Evolutionary conservation across 768 basidiomycete genomes (phyloP).

Genomic region (Lentinula raphanica): DNA sequence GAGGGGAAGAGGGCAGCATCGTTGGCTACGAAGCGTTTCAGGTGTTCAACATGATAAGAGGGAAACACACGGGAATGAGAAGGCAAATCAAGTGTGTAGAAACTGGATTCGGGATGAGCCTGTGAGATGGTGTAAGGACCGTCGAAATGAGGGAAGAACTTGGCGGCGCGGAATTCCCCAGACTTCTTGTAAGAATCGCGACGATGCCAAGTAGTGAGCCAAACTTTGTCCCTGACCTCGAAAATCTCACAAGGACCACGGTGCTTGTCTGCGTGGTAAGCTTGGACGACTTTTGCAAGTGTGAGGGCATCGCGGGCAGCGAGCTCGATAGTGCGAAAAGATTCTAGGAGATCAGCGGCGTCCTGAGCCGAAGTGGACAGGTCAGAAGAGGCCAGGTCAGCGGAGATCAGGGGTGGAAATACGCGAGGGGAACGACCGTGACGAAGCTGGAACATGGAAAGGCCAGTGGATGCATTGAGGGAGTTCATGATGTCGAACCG

Average conservation of each 20-base stretch:
- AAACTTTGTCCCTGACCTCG: constrained; percentile 28
- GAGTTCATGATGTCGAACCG: constrained; percentile 19
- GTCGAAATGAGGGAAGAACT: too few relatives aligned
- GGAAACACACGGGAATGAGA: too few relatives aligned
- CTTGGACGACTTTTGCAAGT: constrained; percentile 22
- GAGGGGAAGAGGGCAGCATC: too few relatives aligned
- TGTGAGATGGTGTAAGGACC: too few relatives aligned
- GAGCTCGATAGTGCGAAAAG: neutral
- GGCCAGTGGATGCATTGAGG: constrained; percentile 12
- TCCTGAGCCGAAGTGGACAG: neutral
- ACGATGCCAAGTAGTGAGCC: constrained; percentile 29
- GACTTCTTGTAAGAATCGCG: constrained; percentile 23
- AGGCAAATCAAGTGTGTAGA: too few relatives aligned
- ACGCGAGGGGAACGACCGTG: constrained; percentile 11
- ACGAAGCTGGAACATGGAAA: constrained; percentile 17
- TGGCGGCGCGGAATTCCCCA: constrained; percentile 27
- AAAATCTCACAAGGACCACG: constrained; percentile 17
- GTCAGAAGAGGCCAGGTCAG: neutral
- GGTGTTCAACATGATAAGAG: too few relatives aligned
- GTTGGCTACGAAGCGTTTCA: too few relatives aligned
- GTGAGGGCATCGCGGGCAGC: constrained; percentile 30
- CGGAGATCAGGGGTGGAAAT: constrained; percentile 9
- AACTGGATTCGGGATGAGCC: too few relatives aligned
- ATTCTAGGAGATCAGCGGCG: neutral
- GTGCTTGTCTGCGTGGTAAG: constrained; percentile 23